Percentiles rank a stretch among this genome's conserved stretches.
Conservation (phyloP, 371 early-diverging fungal species). For the Mortierella sp. region DNA sequence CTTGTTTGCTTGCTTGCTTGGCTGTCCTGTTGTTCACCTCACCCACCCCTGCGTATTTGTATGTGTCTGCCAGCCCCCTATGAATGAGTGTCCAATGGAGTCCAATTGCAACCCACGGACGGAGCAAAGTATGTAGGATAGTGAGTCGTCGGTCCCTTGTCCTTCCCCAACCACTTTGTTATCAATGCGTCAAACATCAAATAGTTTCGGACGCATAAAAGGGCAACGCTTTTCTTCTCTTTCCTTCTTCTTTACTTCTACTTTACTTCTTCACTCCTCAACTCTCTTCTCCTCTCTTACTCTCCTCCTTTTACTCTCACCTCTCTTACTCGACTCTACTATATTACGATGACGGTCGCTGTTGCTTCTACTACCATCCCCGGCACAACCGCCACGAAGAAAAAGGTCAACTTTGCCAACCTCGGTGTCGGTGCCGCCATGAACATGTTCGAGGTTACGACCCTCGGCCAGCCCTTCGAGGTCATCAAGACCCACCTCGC, state of each 20-base stretch:
- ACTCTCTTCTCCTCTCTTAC: background rate
- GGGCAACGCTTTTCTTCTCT: conserved; percentile 3
- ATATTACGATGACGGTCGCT: conserved; percentile 31
- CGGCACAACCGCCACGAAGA: conserved; percentile 35
- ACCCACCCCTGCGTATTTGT: background rate
- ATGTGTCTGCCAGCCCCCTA: background rate
- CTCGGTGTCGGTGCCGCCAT: conserved; percentile 60
- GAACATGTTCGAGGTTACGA: conserved; percentile 89
- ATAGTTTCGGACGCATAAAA: conserved; percentile 3
- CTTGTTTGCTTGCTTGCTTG: background rate
- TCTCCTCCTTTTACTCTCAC: background rate
- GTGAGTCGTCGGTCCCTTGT: no score
- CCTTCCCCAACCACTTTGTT: no score
- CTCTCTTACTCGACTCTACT: no score
- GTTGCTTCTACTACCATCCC: conserved; percentile 19
- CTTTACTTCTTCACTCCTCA: conserved; percentile 5
- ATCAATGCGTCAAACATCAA: background rate
- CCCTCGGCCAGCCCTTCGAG: conserved; percentile 93
- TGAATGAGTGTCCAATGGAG: no score
- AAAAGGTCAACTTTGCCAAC: conserved; percentile 56
- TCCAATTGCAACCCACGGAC: no score
- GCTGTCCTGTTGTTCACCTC: no score
- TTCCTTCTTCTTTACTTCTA: background rate
- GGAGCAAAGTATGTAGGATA: no score
- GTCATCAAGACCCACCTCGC: conserved; percentile 92